Percentiles rank a stretch among this genome's conserved stretches.
Conservation (phyloP, 129 eudicot genomes). For the Heracleum sosnowskyi region DNA sequence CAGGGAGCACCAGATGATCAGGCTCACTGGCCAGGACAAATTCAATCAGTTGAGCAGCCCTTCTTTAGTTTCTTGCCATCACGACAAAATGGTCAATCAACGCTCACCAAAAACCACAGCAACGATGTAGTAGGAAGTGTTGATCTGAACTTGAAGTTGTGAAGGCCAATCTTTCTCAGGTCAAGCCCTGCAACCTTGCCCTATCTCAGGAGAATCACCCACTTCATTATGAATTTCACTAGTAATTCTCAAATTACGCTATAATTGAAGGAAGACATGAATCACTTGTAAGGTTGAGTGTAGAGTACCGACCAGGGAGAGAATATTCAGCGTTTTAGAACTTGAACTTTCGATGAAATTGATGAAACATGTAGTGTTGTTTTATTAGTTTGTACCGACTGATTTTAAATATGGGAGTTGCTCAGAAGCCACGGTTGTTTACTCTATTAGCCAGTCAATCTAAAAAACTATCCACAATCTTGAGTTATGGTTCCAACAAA, state of each 20-base stretch:
- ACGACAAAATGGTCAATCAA: conserved; percentile 10
- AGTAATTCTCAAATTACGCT: background rate
- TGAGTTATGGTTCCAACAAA: too few species aligned
- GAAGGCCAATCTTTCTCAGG: conserved; percentile 6
- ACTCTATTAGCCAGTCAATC: background rate
- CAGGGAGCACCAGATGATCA: conserved; percentile 32
- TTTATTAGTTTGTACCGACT: background rate
- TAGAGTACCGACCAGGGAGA: background rate
- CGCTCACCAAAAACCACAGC: conserved; percentile 13
- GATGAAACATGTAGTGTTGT: background rate
- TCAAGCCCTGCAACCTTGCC: background rate
- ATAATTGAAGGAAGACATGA: background rate
- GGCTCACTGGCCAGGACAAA: conserved; percentile 15
- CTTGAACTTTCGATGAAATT: background rate
- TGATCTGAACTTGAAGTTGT: conserved; percentile 67
- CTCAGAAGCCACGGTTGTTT: background rate
- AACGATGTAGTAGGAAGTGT: conserved; percentile 40
- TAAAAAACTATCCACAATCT: too few species aligned
- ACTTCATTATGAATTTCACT: background rate
- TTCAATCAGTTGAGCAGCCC: conserved; percentile 30
- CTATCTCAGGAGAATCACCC: background rate
- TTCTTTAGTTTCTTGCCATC: conserved; percentile 56
- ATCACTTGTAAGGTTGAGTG: conserved; percentile 1
- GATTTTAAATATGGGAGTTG: background rate
- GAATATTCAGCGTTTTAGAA: background rate